These are phyloP conservation scores for Acanthamoeba lenticulata DNA, from an alignment of 208 protist species.

Conservation along the genomic window DNA sequence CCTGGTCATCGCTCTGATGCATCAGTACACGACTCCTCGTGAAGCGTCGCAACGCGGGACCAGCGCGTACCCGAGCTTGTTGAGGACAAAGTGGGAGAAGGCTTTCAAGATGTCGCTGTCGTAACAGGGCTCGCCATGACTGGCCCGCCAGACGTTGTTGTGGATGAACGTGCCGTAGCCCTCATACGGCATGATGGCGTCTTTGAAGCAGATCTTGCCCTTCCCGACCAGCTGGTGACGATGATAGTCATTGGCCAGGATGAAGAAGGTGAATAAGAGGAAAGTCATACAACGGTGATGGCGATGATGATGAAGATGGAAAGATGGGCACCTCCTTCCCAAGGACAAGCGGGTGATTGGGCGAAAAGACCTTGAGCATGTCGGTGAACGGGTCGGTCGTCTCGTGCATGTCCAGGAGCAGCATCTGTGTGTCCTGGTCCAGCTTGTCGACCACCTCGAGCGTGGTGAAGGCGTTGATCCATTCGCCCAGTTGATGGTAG, in stretches of 20 bases:
- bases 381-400: not conserved
- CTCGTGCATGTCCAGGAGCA: slow-evolving; percentile 33
- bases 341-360: not conserved
- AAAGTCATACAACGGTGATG: too few relatives aligned
- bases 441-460: slow-evolving; percentile 19
- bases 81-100: slow-evolving; percentile 22
- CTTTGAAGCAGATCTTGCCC: slow-evolving; percentile 2
- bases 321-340: not conserved
- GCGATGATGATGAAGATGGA: too few relatives aligned
- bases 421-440: not conserved
- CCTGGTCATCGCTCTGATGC: not conserved
- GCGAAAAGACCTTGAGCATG: not conserved
- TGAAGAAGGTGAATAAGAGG: not conserved
- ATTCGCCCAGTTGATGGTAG: slow-evolving; percentile 28
- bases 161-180: slow-evolving; percentile 38
- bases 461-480: slow-evolving; percentile 35
- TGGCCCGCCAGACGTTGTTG: not conserved
- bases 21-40: not conserved
- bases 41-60: not conserved
- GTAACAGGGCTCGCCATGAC: not conserved
- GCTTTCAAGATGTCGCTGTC: not conserved
- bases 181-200: slow-evolving; percentile 3
- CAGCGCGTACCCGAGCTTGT: not conserved
- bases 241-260: not conserved
- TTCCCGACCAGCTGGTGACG: not conserved